These are phyloP conservation scores for Pleurotus giganteus DNA, from an alignment of 768 basidiomycete genomes.

Conservation along the genomic window DNA sequence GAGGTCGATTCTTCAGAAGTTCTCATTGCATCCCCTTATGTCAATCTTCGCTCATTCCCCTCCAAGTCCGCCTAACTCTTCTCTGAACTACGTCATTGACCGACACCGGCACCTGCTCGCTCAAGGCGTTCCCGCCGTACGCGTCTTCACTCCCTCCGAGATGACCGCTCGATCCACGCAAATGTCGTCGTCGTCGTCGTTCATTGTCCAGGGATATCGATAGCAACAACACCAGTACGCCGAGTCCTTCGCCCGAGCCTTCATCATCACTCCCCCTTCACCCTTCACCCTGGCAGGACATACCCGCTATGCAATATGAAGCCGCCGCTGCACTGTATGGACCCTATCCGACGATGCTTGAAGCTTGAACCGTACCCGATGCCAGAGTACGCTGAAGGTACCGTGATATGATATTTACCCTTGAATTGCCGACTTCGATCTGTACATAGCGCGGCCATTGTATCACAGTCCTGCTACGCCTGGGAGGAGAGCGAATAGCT, in stretches of 20 bases:
- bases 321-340: background rate
- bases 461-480: no score
- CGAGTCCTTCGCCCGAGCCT: background rate
- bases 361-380: conserved; percentile 5
- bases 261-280: background rate
- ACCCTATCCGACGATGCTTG: background rate
- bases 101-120: background rate
- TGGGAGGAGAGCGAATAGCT: no score
- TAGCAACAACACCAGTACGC: background rate
- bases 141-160: background rate
- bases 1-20: background rate
- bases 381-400: conserved; percentile 6
- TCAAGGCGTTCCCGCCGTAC: background rate
- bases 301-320: background rate
- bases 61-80: background rate
- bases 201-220: background rate
- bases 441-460: no score
- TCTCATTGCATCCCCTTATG: background rate
- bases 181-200: background rate
- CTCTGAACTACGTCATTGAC: background rate
- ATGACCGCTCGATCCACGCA: background rate
- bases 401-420: background rate
- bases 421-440: conserved; percentile 2
- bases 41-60: background rate
- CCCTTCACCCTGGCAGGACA: background rate